Conservation (phyloP, 192 early-diverging fungal genomes). For the Podila minutissima region DNA sequence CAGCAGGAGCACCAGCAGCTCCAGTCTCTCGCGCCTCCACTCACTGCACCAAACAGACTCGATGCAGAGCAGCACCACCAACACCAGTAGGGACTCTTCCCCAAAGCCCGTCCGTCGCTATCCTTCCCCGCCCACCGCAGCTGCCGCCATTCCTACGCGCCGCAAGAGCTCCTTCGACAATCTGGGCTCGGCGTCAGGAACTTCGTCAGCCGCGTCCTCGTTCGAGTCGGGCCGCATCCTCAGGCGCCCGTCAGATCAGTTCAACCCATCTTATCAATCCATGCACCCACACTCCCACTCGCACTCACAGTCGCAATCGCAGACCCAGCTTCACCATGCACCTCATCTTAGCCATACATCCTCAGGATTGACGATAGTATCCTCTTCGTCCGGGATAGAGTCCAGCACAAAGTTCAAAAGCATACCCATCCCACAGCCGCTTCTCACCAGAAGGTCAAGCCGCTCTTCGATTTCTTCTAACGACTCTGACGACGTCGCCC, state of each 20-base stretch:
- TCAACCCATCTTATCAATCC: slow-evolving; percentile 35
- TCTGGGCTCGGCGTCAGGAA: slow-evolving; percentile 37
- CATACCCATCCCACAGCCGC: slow-evolving; percentile 48
- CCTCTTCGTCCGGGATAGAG: slow-evolving; percentile 17
- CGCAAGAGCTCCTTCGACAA: slow-evolving; percentile 47
- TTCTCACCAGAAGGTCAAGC: slow-evolving; percentile 46
- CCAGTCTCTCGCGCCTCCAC: slow-evolving; percentile 43
- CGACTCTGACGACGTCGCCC: slow-evolving; percentile 36
- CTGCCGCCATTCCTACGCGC: slow-evolving; percentile 35
- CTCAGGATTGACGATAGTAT: slow-evolving; percentile 15
- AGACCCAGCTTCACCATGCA: slow-evolving; percentile 19
- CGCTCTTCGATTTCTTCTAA: slow-evolving; percentile 47
- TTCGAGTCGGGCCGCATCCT: slow-evolving; percentile 39
- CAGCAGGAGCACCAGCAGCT: slow-evolving; percentile 44
- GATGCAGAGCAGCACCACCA: slow-evolving; percentile 21
- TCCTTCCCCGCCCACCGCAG: slow-evolving; percentile 27
- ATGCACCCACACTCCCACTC: slow-evolving; percentile 24
- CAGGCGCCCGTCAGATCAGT: slow-evolving; percentile 43
- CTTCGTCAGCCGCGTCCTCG: slow-evolving; percentile 42
- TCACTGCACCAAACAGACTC: slow-evolving; percentile 45
- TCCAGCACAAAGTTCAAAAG: slow-evolving; percentile 50
- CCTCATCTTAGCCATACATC: slow-evolving; percentile 11
- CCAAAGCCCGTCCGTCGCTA: slow-evolving; percentile 27
- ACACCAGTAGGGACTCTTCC: slow-evolving; percentile 38
- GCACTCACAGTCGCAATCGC: slow-evolving; percentile 5